phyloP scores from a whole-genome alignment of 441 rosid genomes.

The Erodium texanum region DNA sequence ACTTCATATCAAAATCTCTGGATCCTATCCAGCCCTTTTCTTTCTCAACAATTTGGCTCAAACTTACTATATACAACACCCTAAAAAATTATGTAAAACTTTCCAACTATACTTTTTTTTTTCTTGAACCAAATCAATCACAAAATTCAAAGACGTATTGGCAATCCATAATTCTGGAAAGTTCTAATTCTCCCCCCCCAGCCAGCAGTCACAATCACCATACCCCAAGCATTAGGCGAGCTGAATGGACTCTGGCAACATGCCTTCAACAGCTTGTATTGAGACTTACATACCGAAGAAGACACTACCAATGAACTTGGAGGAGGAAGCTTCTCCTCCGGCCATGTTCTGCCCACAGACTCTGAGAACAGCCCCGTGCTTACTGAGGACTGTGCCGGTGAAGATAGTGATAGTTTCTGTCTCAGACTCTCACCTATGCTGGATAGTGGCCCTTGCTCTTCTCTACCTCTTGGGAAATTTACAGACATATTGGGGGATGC shows the following conservation, averaged over 20 bases:
- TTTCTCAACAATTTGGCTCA: background rate
- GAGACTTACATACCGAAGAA: conserved; percentile 27
- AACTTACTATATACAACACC: background rate
- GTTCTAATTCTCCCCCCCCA: conserved; percentile 45
- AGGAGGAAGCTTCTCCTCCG: conserved; percentile 36
- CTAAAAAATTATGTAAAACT: background rate
- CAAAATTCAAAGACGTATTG: conserved; percentile 23
- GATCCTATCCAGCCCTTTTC: background rate
- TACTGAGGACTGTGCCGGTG: conserved; percentile 25
- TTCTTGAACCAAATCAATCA: background rate
- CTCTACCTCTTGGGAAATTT: conserved; percentile 5
- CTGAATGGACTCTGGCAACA: conserved; percentile 21
- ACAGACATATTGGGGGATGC: conserved; percentile 11
- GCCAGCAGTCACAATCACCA: conserved; percentile 36
- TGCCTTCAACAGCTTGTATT: conserved; percentile 30
- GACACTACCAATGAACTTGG: conserved; percentile 14
- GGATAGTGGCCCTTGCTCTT: conserved; percentile 16
- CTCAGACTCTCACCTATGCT: conserved; percentile 22
- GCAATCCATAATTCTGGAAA: conserved; percentile 38
- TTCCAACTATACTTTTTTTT: background rate
- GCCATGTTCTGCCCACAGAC: conserved; percentile 36
- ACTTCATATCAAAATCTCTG: background rate
- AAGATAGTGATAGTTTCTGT: conserved; percentile 31
- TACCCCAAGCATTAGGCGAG: conserved; percentile 42
- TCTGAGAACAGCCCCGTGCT: conserved; percentile 24